Conservation (phyloP, 2,329 filamentous ascomycete genomes). For the Aspergillus fischeri region DNA sequence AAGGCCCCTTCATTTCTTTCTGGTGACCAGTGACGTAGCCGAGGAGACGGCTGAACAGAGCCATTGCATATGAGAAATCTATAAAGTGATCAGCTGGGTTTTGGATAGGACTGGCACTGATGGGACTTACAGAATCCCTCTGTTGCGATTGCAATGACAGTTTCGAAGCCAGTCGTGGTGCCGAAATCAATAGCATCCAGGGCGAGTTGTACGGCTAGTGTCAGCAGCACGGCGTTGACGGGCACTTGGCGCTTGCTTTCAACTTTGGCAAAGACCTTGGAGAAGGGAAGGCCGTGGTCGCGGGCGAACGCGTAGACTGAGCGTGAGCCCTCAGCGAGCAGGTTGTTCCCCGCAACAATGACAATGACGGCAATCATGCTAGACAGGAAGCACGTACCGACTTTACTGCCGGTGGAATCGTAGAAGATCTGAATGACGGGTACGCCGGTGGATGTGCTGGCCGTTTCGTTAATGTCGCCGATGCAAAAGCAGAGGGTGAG, state of each 20-base stretch:
- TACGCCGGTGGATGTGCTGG: constrained; percentile 45
- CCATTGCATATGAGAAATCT: constrained; percentile 57
- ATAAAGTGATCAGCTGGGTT: not conserved
- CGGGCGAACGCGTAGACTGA: constrained; percentile 46
- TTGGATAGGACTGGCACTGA: too few species aligned
- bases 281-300: constrained; percentile 53
- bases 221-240: constrained; percentile 47
- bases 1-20: constrained; percentile 33
- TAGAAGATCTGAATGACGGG: constrained; percentile 53
- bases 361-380: constrained; percentile 49
- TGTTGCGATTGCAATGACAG: constrained; percentile 54
- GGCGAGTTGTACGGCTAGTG: constrained; percentile 47
- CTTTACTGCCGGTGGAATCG: constrained; percentile 45
- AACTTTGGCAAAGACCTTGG: constrained; percentile 43
- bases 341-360: constrained; percentile 42
- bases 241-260: constrained; percentile 46
- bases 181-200: constrained; percentile 55
- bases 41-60: constrained; percentile 49
- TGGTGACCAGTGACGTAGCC: constrained; percentile 43
- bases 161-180: constrained; percentile 52
- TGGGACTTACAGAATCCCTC: constrained; percentile 50
- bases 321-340: constrained; percentile 47
- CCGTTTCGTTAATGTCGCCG: constrained; percentile 46
- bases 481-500: constrained; percentile 51
- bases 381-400: constrained; percentile 43